These are phyloP conservation scores for Juncus inflexus DNA, from an alignment of 176 grass and related monocot species.

Conservation along the genomic window DNA sequence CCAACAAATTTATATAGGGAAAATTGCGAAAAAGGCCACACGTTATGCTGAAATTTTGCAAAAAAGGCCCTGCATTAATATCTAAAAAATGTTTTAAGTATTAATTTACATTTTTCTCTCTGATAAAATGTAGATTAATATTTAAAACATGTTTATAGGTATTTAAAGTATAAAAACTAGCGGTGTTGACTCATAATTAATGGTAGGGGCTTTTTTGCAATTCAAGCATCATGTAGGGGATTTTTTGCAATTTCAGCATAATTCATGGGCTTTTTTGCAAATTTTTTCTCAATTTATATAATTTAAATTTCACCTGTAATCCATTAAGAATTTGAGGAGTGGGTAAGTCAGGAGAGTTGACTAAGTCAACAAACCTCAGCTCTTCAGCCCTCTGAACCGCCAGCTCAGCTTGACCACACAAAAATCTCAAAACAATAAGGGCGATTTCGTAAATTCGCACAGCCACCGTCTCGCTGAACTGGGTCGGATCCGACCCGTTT, in stretches of 20 bases:
- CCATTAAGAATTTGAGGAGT: conserved; percentile 91
- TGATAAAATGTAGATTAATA: no score
- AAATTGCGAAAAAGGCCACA: not conserved
- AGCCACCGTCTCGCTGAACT: conserved; percentile 61
- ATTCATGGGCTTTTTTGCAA: no score
- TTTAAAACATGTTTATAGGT: no score
- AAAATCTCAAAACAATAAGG: conserved; percentile 85
- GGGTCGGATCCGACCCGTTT: conserved; percentile 43
- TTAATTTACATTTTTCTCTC: no score
- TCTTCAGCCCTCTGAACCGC: conserved; percentile 73
- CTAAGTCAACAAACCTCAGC: conserved; percentile 76
- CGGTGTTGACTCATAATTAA: no score
- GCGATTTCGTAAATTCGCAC: conserved; percentile 74
- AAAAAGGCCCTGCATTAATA: not conserved
- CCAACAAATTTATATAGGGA: no score
- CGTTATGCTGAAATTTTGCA: not conserved
- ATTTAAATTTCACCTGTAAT: conserved; percentile 56
- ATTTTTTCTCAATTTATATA: no score
- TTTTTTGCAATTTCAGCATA: no score
- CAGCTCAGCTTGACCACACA: conserved; percentile 73
- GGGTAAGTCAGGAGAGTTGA: conserved; percentile 82
- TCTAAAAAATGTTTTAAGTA: not conserved
- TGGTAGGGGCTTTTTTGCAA: no score
- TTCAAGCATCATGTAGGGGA: no score
- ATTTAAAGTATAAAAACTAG: no score